Base-by-base conservation (phyloP, 208 protist species). In the Leishmania amazonensis region DNA sequence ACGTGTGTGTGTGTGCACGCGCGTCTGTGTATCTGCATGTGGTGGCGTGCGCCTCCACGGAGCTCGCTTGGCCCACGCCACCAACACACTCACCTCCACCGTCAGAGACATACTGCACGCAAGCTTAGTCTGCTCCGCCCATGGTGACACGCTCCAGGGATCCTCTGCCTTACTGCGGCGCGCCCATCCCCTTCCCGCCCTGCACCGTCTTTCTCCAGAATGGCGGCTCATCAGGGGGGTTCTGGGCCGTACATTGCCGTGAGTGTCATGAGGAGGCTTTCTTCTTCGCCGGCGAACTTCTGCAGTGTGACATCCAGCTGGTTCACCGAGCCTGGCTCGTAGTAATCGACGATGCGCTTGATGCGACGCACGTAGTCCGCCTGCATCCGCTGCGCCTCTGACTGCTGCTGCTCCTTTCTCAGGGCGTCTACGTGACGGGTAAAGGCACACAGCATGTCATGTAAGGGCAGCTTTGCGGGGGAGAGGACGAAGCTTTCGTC, bases 201-300 rank as follows among this genome's bases (percentile, higher is more conserved):
- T 13, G 3, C 24, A 45, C 17, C 17, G 17, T 49, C 40, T 49
- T n/a, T 11, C 67, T n/a, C 11, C 35, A 31, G 9, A 24, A n/a
- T 28, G n/a, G 17, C 9, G 4, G 7, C 40, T 5, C 67, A 8
- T 80, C 62, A 90, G 17, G 45, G 13, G 28, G 86, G 91, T 77
- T 95, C 91, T 2, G 89, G 91, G 7, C 89, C 87, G 68, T 93
- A 92, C 77, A 84, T 83, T 9, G 84, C 85, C 4, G 80, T 78
- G 53, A 93, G 74, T 5, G 91, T 91, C 79, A 86, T 83, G 35
- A 93, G 73, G 8, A 94, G 81, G 40, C 74, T 81, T 51, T 87
- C 87, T 72, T 91, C 91, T 45, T 91, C 80, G 7, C 91, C 85
- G 19, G 49, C 75, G 81, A 91, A 89, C 47, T 89, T 85, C 45